These are phyloP conservation scores for Backusella australiensis DNA, from an alignment of 192 early-diverging fungal species.

Conservation along the genomic window DNA sequence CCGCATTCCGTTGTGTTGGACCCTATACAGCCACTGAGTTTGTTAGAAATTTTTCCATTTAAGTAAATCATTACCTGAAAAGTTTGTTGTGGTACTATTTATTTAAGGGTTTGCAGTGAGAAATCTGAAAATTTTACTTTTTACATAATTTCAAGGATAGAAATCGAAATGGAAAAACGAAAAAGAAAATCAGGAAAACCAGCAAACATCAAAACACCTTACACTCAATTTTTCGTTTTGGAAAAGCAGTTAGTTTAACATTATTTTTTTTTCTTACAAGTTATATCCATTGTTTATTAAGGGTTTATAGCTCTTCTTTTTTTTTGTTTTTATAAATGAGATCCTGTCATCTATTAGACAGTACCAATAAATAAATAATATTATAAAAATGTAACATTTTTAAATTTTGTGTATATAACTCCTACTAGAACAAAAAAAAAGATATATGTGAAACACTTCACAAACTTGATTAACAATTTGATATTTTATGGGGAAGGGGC, in stretches of 20 bases:
- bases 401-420: not conserved
- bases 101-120: not conserved
- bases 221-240: not conserved
- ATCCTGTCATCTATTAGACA: not conserved
- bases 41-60: not conserved
- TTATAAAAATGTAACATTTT: constrained; percentile 2
- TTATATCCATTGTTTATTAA: not conserved
- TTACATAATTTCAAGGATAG: not conserved
- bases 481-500: not conserved
- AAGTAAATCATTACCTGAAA: not conserved
- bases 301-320: not conserved
- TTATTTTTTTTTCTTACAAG: not conserved
- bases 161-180: not conserved
- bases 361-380: not conserved
- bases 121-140: not conserved
- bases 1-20: not conserved
- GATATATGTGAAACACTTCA: not conserved
- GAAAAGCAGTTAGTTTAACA: not conserved
- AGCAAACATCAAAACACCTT: too few species aligned
- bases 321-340: not conserved
- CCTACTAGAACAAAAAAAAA: not conserved
- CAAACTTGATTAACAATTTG: not conserved
- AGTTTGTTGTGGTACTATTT: not conserved
- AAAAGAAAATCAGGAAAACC: not conserved
- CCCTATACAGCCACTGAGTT: not conserved